These are phyloP conservation scores for Kregervanrija pseudodelftensis DNA, from an alignment of 805 yeast species.

Conservation along the genomic window DNA sequence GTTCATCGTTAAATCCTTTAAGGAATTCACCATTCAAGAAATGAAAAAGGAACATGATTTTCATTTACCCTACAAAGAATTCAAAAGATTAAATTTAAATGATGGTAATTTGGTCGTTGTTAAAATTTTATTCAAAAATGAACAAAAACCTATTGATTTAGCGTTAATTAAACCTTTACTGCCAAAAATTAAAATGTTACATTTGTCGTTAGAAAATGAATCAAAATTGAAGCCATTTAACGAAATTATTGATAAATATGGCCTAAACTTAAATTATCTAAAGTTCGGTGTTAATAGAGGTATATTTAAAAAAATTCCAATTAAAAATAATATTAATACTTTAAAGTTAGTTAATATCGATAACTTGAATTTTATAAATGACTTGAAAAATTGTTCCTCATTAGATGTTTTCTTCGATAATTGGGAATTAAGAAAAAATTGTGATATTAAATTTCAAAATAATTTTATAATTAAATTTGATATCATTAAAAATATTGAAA, in stretches of 20 bases:
- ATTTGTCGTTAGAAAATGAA: slow-evolving; percentile 24
- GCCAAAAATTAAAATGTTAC: slow-evolving; percentile 21
- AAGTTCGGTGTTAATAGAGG: slow-evolving; percentile 28
- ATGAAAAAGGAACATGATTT: slow-evolving; percentile 27
- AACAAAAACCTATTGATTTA: slow-evolving; percentile 25
- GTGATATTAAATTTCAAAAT: slow-evolving; percentile 19
- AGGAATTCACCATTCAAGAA: slow-evolving; percentile 24
- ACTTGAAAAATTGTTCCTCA: slow-evolving; percentile 16
- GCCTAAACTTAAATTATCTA: slow-evolving; percentile 17
- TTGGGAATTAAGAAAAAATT: slow-evolving; percentile 25
- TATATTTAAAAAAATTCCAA: slow-evolving; percentile 20
- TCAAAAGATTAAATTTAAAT: slow-evolving; percentile 21
- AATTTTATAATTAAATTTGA: slow-evolving; percentile 19
- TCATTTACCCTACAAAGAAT: slow-evolving; percentile 27
- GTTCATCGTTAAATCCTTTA: slow-evolving; percentile 24
- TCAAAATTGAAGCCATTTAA: slow-evolving; percentile 23
- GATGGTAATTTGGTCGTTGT: slow-evolving; percentile 26
- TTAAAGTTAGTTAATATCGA: slow-evolving; percentile 25
- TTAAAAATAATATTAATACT: slow-evolving; percentile 16
- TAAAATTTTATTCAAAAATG: slow-evolving; percentile 24
- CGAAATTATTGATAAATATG: slow-evolving; percentile 21
- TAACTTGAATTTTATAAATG: slow-evolving; percentile 22
- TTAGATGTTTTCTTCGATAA: slow-evolving; percentile 26
- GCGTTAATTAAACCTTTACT: slow-evolving; percentile 19
- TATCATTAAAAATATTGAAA: slow-evolving; percentile 11